A percentile compares a stretch with the other conserved stretches of the same genome.
phyloP scores from a whole-genome alignment of 768 basidiomycete species.

The Lactarius hengduanensis region DNA sequence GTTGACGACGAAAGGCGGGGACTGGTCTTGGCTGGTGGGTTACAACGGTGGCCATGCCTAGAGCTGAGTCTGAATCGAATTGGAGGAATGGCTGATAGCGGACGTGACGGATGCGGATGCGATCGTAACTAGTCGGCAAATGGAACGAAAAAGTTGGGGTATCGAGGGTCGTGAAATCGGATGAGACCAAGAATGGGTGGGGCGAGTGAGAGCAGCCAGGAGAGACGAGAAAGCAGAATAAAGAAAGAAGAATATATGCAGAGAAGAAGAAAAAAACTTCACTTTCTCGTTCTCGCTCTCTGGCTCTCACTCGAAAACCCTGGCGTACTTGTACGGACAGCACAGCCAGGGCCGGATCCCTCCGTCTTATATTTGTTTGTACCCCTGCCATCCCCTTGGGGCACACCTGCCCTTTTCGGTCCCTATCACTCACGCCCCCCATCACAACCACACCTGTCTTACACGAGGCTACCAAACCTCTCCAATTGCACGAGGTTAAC shows the following conservation, averaged over 20 bases:
- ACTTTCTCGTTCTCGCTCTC: constrained; percentile 2
- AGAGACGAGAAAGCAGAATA: neutral
- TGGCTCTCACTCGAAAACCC: neutral
- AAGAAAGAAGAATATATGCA: neutral
- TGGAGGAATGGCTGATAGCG: neutral
- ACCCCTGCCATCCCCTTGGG: neutral
- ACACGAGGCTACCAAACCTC: constrained; percentile 26
- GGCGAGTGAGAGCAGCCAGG: neutral
- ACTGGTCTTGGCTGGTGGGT: constrained; percentile 25
- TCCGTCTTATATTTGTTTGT: constrained; percentile 1
- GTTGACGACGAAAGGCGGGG: constrained; percentile 23
- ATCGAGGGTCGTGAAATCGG: constrained; percentile 21
- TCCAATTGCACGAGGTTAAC: constrained; percentile 14
- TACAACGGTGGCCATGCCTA: constrained; percentile 23
- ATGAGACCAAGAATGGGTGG: constrained; percentile 13
- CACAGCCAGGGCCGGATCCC: constrained; percentile 21
- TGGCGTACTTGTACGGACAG: constrained; percentile 1
- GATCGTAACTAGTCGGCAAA: constrained; percentile 27
- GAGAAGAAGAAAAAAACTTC: neutral
- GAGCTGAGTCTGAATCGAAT: constrained; percentile 25
- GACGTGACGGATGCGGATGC: constrained; percentile 22
- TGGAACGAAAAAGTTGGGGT: constrained; percentile 6
- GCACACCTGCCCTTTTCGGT: neutral
- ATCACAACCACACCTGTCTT: neutral
- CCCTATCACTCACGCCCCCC: neutral